These are phyloP conservation scores for Thelonectria blattea DNA, from an alignment of 2,329 filamentous ascomycete species.

Conservation along the genomic window DNA sequence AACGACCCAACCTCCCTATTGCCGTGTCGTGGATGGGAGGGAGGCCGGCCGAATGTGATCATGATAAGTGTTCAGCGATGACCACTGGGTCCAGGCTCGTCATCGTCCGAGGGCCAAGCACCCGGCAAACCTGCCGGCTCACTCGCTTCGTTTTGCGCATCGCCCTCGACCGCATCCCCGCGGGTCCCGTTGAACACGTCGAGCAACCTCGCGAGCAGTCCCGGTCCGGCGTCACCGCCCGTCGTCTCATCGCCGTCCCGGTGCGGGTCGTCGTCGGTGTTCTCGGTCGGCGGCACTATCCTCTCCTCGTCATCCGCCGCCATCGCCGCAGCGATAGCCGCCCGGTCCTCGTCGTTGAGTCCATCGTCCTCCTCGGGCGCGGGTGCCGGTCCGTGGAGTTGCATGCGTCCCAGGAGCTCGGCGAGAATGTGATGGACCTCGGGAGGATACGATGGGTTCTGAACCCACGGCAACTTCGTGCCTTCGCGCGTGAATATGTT, in stretches of 20 bases:
- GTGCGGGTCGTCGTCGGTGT: slow-evolving; percentile 41
- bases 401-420: too few relatives aligned
- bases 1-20: not conserved
- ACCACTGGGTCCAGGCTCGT: slow-evolving; percentile 17
- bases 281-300: slow-evolving; percentile 33
- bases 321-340: not conserved
- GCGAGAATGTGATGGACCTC: too few relatives aligned
- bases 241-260: slow-evolving; percentile 40
- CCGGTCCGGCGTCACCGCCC: slow-evolving; percentile 35
- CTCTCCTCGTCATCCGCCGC: slow-evolving; percentile 37
- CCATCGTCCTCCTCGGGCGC: too few relatives aligned
- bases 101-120: slow-evolving; percentile 44
- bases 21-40: not conserved
- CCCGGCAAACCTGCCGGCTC: slow-evolving; percentile 38
- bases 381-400: too few relatives aligned
- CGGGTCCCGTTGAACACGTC: slow-evolving; percentile 5
- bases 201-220: slow-evolving; percentile 26
- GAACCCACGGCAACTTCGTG: slow-evolving; percentile 26
- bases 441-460: too few relatives aligned
- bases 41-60: not conserved
- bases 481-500: slow-evolving; percentile 46
- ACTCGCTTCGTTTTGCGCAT: slow-evolving; percentile 10
- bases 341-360: too few relatives aligned
- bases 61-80: slow-evolving; percentile 6
- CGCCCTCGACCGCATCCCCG: too few relatives aligned